phyloP scores from a whole-genome alignment of 208 protist genomes.

The Porcisia deanei region DNA sequence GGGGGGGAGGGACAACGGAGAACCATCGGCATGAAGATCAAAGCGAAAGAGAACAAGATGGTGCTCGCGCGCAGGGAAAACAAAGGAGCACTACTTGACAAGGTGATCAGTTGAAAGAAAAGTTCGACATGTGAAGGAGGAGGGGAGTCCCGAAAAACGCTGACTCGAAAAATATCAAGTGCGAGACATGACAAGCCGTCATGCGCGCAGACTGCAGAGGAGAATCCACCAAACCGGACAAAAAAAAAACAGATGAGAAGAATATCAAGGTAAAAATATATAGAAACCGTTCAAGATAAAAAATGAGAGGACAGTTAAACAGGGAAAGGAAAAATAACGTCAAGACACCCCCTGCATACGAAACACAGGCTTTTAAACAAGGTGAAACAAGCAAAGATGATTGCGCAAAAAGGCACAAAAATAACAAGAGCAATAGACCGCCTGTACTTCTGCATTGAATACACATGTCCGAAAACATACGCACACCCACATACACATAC shows the following conservation, averaged over 20 bases:
- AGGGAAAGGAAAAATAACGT: background rate
- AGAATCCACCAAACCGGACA: background rate
- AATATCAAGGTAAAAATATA: background rate
- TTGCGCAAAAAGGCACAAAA: too few relatives aligned
- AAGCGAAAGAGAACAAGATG: too few relatives aligned
- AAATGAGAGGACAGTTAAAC: background rate
- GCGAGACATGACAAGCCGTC: background rate
- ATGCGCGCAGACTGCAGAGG: background rate
- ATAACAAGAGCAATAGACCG: too few relatives aligned
- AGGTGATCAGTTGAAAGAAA: background rate
- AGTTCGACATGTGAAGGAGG: background rate
- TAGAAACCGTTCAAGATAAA: background rate
- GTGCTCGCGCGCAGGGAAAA: too few relatives aligned
- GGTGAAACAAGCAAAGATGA: background rate
- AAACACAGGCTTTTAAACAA: background rate
- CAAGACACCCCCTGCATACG: background rate
- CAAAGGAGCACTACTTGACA: too few relatives aligned
- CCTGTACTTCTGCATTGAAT: too few relatives aligned
- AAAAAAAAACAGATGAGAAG: background rate
- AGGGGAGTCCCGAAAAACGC: background rate
- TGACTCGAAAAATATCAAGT: background rate
- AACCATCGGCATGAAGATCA: background rate
- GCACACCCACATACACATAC: too few relatives aligned
- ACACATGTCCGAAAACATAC: too few relatives aligned
- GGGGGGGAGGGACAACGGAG: background rate